phyloP scores from a whole-genome alignment of 495 filamentous ascomycete species.

The Tetracladium setigerum region DNA sequence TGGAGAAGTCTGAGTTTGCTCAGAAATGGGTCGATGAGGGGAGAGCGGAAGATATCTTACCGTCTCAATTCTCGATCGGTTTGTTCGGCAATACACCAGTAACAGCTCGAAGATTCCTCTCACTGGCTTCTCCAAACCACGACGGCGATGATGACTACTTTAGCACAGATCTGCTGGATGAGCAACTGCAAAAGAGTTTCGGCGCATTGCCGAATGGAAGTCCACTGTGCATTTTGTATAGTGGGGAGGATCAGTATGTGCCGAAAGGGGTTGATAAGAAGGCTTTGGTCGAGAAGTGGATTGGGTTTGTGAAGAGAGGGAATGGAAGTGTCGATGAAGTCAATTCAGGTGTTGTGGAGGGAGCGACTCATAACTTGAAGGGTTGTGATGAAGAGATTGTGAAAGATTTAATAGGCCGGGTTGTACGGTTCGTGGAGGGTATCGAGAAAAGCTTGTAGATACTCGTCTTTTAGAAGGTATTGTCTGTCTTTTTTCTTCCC shows the following conservation, averaged over 20 bases:
- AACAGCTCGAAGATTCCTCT: constrained; percentile 60
- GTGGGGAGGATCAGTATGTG: constrained; percentile 66
- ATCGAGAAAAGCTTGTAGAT: constrained; percentile 25
- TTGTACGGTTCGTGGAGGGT: constrained; percentile 46
- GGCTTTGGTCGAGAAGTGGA: constrained; percentile 57
- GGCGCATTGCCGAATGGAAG: constrained; percentile 47
- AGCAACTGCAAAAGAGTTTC: constrained; percentile 54
- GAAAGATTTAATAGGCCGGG: constrained; percentile 43
- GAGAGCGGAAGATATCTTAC: constrained; percentile 49
- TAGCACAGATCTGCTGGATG: constrained; percentile 64
- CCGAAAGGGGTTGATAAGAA: constrained; percentile 55
- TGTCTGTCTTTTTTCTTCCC: too few species aligned
- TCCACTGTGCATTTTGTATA: constrained; percentile 58
- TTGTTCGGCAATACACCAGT: constrained; percentile 47
- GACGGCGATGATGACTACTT: constrained; percentile 84
- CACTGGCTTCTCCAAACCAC: constrained; percentile 51
- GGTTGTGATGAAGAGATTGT: constrained; percentile 34
- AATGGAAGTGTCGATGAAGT: constrained; percentile 42
- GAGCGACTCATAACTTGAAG: constrained; percentile 54
- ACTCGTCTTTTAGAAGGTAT: too few species aligned
- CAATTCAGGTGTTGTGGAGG: constrained; percentile 47
- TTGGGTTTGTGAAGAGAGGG: constrained; percentile 31
- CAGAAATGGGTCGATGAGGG: constrained; percentile 44
- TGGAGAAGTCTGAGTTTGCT: constrained; percentile 44
- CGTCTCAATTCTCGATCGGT: constrained; percentile 35